phyloP scores from a whole-genome alignment of 2,329 filamentous ascomycete species.

The Exophiala alcalophila region DNA sequence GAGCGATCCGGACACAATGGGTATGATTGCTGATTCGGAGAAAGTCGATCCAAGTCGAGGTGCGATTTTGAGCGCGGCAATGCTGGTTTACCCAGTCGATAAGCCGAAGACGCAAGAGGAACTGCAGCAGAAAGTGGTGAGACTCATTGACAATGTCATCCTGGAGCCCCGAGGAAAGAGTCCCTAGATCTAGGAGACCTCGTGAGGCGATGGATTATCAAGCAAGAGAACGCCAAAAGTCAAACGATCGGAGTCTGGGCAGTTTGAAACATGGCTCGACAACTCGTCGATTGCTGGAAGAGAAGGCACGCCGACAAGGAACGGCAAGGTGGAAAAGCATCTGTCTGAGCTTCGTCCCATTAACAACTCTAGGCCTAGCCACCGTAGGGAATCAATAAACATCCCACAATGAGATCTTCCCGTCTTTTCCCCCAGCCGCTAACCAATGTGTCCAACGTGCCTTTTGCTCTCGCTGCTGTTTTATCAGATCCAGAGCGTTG shows the following conservation, averaged over 20 bases:
- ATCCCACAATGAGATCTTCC: slow-evolving; percentile 93
- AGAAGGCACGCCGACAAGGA: too few species aligned
- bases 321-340: too few species aligned
- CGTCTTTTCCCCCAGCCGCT: slow-evolving; percentile 87
- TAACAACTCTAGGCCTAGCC: too few species aligned
- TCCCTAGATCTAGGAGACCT: too few species aligned
- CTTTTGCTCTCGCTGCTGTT: slow-evolving; percentile 60
- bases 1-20: slow-evolving; percentile 80
- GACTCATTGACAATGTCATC: slow-evolving; percentile 92
- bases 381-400: slow-evolving; percentile 66
- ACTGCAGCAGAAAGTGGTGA: slow-evolving; percentile 69
- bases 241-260: too few species aligned
- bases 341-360: too few species aligned
- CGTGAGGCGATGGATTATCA: background rate
- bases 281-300: too few species aligned
- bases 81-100: slow-evolving; percentile 85
- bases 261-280: too few species aligned
- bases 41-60: slow-evolving; percentile 67
- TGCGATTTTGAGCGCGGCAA: slow-evolving; percentile 81
- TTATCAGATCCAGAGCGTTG: slow-evolving; percentile 50
- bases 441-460: slow-evolving; percentile 79
- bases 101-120: slow-evolving; percentile 72
- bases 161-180: slow-evolving; percentile 45
- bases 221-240: too few species aligned
- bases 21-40: slow-evolving; percentile 75